Evolutionary conservation across 306 rosid genomes (phyloP).

Genomic region (Macrotyloma uniflorum): DNA sequence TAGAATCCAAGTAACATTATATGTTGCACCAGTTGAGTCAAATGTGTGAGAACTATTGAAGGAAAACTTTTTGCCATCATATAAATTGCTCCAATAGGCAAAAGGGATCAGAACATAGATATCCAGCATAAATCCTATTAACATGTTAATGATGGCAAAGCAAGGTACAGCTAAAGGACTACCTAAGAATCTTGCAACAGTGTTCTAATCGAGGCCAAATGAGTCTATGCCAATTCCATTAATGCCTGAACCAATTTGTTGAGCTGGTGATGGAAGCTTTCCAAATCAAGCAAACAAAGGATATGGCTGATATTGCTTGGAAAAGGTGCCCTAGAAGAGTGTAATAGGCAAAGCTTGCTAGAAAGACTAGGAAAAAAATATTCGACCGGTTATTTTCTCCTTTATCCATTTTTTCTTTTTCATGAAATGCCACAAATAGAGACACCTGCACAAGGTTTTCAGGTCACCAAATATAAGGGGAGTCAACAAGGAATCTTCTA

Average conservation of each 20-base stretch:
- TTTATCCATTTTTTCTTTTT: slow-evolving; percentile 70
- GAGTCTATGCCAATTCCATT: slow-evolving; percentile 80
- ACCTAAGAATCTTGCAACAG: slow-evolving; percentile 65
- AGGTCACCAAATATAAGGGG: slow-evolving; percentile 99
- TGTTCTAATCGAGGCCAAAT: slow-evolving; percentile 78
- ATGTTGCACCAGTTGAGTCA: slow-evolving; percentile 58
- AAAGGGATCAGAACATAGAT: slow-evolving; percentile 59
- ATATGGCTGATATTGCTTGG: slow-evolving; percentile 63
- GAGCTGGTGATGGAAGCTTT: slow-evolving; percentile 73
- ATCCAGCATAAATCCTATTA: slow-evolving; percentile 56
- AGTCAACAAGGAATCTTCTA: slow-evolving; percentile 81
- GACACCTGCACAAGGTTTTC: slow-evolving; percentile 80
- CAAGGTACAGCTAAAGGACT: slow-evolving; percentile 81
- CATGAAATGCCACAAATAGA: slow-evolving; percentile 90
- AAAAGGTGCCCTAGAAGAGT: slow-evolving; percentile 70
- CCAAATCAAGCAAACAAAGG: slow-evolving; percentile 78
- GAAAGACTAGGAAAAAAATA: slow-evolving; percentile 64
- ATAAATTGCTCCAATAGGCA: slow-evolving; percentile 66
- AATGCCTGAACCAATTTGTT: slow-evolving; percentile 80
- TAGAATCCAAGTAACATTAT: slow-evolving; percentile 59
- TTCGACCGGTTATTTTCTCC: slow-evolving; percentile 72
- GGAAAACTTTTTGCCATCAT: slow-evolving; percentile 77
- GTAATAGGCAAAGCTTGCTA: slow-evolving; percentile 76
- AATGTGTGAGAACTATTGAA: slow-evolving; percentile 67
- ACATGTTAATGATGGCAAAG: slow-evolving; percentile 62